Conservation (phyloP, 176 grass and related monocot species). For the Neostapfia colusana region DNA sequence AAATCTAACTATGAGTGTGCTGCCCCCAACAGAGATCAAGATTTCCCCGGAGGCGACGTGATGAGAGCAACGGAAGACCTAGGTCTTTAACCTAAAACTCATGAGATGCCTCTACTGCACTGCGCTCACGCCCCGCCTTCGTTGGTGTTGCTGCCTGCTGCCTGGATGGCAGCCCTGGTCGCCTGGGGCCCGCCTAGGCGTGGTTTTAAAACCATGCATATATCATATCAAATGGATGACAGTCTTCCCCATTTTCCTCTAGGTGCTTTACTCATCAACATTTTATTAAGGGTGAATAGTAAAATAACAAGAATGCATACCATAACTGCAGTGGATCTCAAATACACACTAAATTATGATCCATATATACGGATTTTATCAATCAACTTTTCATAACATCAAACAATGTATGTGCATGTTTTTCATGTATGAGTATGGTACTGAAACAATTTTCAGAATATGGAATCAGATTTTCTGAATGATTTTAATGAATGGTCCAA, state of each 20-base stretch:
- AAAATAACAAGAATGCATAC: not conserved
- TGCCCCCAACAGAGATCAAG: too few relatives aligned
- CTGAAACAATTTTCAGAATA: not conserved
- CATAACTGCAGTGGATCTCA: not conserved
- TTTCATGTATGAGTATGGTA: not conserved
- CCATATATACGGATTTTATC: not conserved
- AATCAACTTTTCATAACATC: not conserved
- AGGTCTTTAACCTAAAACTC: too few relatives aligned
- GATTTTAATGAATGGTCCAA: not conserved
- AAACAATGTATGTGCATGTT: not conserved
- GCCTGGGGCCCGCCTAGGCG: too few relatives aligned
- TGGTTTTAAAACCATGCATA: too few relatives aligned
- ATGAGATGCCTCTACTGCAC: too few relatives aligned
- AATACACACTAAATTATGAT: not conserved
- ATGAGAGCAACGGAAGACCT: too few relatives aligned
- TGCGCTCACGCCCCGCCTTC: too few relatives aligned
- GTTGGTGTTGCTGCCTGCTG: too few relatives aligned
- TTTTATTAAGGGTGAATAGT: slow-evolving; percentile 8
- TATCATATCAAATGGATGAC: slow-evolving; percentile 3
- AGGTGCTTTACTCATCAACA: slow-evolving; percentile 1
- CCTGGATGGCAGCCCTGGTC: too few relatives aligned
- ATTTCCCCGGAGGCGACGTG: too few relatives aligned
- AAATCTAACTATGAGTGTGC: too few relatives aligned
- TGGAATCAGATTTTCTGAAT: not conserved
- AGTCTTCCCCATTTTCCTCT: not conserved